A percentile compares a stretch with the other conserved stretches of the same genome.
Conservation (phyloP, 1,284 basidiomycete species). For the Fomitopsis schrenkii region DNA sequence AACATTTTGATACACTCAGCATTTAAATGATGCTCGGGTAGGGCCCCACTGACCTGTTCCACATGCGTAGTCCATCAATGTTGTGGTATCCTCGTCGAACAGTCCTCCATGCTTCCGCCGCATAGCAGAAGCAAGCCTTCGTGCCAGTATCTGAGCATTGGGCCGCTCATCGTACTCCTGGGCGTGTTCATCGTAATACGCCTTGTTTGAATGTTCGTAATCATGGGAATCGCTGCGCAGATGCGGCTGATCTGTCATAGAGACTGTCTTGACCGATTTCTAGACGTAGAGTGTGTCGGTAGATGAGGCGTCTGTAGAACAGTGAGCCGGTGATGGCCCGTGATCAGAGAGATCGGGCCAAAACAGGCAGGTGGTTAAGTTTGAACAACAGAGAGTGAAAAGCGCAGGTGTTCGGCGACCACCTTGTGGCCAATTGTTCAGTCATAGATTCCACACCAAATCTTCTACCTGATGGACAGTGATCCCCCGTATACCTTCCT, state of each 20-base stretch:
- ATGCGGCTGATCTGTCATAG: not conserved
- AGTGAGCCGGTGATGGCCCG: too few relatives aligned
- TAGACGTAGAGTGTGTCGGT: too few relatives aligned
- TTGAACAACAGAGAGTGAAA: too few relatives aligned
- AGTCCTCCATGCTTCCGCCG: conserved; percentile 33
- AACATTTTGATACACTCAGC: not conserved
- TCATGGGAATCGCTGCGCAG: conserved; percentile 5
- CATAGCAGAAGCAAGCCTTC: conserved; percentile 39
- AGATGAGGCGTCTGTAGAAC: too few relatives aligned
- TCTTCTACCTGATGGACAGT: conserved; percentile 33
- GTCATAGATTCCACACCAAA: not conserved
- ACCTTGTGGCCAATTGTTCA: too few relatives aligned
- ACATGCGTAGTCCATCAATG: conserved; percentile 68
- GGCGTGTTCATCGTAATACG: conserved; percentile 29
- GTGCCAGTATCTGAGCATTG: conserved; percentile 21
- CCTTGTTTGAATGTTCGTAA: conserved; percentile 27
- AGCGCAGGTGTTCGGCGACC: too few relatives aligned
- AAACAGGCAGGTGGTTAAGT: too few relatives aligned
- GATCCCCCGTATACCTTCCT: conserved; percentile 64
- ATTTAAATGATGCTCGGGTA: not conserved
- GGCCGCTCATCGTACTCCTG: conserved; percentile 26
- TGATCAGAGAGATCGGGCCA: too few relatives aligned
- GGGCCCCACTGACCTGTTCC: conserved; percentile 49
- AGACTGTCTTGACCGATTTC: too few relatives aligned
- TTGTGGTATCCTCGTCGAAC: conserved; percentile 53